Evolutionary conservation across 345 rosid genomes (phyloP).

Genomic region (Cardamine occulta): DNA sequence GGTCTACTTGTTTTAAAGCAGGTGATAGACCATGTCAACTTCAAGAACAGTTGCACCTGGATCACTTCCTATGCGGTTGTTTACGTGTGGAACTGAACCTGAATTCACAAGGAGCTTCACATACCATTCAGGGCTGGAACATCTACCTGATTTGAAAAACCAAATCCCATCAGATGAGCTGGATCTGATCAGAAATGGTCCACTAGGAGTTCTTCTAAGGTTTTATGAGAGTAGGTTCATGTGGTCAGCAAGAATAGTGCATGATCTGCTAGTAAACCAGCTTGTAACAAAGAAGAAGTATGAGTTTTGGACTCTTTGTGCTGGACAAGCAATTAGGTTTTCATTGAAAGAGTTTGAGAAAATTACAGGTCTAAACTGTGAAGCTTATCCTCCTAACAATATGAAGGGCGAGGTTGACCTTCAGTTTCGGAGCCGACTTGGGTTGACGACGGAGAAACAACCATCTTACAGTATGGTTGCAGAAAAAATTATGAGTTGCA

Average conservation of each 20-base stretch:
- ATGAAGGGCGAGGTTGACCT: background rate
- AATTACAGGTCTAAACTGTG: background rate
- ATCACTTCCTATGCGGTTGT: background rate
- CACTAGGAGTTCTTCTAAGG: background rate
- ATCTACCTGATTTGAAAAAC: background rate
- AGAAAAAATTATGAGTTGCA: too few species aligned
- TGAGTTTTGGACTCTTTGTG: constrained; percentile 19
- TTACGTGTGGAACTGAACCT: background rate
- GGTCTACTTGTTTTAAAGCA: background rate
- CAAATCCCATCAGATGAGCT: background rate
- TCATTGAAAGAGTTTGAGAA: background rate
- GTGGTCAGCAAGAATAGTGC: constrained; percentile 9
- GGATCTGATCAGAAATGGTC: background rate
- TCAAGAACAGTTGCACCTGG: background rate
- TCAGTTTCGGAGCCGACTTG: too few species aligned
- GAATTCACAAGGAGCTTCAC: background rate
- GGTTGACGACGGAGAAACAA: too few species aligned
- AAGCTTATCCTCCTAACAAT: background rate
- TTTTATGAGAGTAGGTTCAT: background rate
- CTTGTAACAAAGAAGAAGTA: background rate
- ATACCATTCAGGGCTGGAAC: background rate
- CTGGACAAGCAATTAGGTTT: background rate
- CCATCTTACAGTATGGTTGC: too few species aligned
- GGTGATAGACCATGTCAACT: background rate
- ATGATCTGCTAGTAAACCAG: too few species aligned